Evolutionary conservation across 2,329 filamentous ascomycete genomes (phyloP).

Genomic region (Albophoma yamanashiensis): DNA sequence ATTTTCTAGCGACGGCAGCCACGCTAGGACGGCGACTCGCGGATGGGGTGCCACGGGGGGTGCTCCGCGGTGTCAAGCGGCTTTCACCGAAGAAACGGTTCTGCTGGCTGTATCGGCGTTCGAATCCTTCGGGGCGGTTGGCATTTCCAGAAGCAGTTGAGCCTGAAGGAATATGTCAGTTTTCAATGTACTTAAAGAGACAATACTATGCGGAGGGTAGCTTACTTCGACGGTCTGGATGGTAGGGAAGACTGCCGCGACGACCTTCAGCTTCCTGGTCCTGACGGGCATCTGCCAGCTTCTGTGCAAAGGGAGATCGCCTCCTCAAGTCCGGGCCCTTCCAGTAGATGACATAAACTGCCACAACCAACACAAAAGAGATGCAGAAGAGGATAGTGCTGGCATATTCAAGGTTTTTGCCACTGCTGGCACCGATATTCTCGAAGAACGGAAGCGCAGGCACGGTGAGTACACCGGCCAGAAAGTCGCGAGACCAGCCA

Average conservation of each 20-base stretch:
- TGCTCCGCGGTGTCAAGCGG: constrained; percentile 26
- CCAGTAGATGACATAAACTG: constrained; percentile 58
- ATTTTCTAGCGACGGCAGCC: constrained; percentile 6
- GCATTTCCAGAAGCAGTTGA: constrained; percentile 11
- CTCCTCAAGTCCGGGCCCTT: constrained; percentile 49
- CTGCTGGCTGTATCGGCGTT: constrained; percentile 25
- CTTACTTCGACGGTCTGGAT: constrained; percentile 17
- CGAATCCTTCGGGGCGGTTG: constrained; percentile 10
- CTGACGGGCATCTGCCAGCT: constrained; percentile 35
- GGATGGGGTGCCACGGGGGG: constrained; percentile 25
- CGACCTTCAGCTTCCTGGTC: constrained; percentile 17
- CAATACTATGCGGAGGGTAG: not conserved
- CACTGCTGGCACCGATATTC: constrained; percentile 38
- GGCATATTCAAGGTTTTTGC: constrained; percentile 45
- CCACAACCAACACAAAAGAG: constrained; percentile 47
- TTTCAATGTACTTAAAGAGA: not conserved
- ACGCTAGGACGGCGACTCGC: constrained; percentile 21
- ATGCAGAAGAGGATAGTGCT: constrained; percentile 55
- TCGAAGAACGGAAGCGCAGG: constrained; percentile 55
- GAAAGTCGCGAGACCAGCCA: constrained; percentile 61
- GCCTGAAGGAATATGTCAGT: constrained; percentile 4
- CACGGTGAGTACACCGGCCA: constrained; percentile 61
- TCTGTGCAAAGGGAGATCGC: constrained; percentile 54
- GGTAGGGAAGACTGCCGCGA: constrained; percentile 15
- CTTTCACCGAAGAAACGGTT: constrained; percentile 30